These are phyloP conservation scores for Sphagnurus paluster DNA, from an alignment of 1,284 basidiomycete species.

Conservation along the genomic window DNA sequence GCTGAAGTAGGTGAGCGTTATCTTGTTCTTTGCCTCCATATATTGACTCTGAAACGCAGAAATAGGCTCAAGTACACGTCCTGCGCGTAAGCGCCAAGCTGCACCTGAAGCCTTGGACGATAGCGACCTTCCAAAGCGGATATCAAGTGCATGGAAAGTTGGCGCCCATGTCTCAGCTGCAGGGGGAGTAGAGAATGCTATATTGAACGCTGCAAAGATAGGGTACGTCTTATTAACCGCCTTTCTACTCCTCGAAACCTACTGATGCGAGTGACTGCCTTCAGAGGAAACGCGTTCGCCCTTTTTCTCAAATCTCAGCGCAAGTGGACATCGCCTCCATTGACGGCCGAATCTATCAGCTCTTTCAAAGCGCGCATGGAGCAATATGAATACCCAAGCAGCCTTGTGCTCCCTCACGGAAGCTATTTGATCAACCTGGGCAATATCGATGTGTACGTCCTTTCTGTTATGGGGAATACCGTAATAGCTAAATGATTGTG, in stretches of 20 bases:
- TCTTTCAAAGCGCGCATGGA: constrained; percentile 60
- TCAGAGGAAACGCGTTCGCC: constrained; percentile 79
- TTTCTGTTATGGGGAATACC: not conserved
- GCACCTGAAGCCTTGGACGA: constrained; percentile 15
- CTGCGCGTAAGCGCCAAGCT: constrained; percentile 12
- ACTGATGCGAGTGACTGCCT: not conserved
- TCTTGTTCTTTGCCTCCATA: not conserved
- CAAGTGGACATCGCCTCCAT: constrained; percentile 70
- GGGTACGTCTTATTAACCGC: constrained; percentile 44
- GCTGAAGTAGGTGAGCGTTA: not conserved
- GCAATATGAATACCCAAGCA: constrained; percentile 56
- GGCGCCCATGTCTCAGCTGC: constrained; percentile 84
- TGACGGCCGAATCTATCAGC: constrained; percentile 49
- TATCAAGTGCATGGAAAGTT: constrained; percentile 57
- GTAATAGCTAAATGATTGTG: not conserved
- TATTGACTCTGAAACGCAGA: not conserved
- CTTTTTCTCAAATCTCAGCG: constrained; percentile 85
- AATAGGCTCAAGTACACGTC: not conserved
- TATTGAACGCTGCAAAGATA: constrained; percentile 71
- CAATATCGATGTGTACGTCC: constrained; percentile 70
- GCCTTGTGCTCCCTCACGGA: constrained; percentile 76
- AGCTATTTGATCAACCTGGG: constrained; percentile 87
- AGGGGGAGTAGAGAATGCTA: constrained; percentile 76
- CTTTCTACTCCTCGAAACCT: not conserved
- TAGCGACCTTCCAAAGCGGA: constrained; percentile 29